Evolutionary conservation across 106 monocot genomes (phyloP).

Genomic region (Dendrobium catenatum): DNA sequence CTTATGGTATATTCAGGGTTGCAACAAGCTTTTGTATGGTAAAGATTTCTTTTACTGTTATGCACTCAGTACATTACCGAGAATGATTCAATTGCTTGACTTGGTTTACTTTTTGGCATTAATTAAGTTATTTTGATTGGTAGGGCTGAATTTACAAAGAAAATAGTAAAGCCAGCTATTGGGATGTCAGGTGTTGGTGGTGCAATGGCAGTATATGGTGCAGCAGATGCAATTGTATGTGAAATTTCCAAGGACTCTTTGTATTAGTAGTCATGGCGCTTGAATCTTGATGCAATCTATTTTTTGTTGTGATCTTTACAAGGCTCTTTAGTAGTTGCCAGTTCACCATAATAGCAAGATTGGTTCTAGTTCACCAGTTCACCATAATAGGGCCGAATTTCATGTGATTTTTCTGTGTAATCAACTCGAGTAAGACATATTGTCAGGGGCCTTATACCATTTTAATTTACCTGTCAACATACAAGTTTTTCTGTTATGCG

Average conservation of each 20-base stretch:
- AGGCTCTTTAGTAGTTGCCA: not conserved
- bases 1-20: constrained; percentile 84
- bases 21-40: constrained; percentile 94
- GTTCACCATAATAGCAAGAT: not conserved
- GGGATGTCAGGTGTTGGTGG: constrained; percentile 94
- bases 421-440: not conserved
- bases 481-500: not conserved
- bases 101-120: not conserved
- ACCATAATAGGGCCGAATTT: too few relatives aligned
- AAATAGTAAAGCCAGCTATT: constrained; percentile 72
- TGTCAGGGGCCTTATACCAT: not conserved
- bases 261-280: not conserved
- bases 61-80: not conserved
- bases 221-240: constrained; percentile 79
- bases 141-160: constrained; percentile 93
- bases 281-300: not conserved
- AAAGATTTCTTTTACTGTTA: constrained; percentile 2
- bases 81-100: not conserved
- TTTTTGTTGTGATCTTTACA: not conserved
- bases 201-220: constrained; percentile 89
- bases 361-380: not conserved
- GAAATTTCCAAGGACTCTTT: not conserved
- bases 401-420: too few relatives aligned
- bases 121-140: not conserved
- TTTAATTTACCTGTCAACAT: not conserved